These are phyloP conservation scores for Kalmusia sp. DNA, from an alignment of 2,329 filamentous ascomycete genomes.

Conservation along the genomic window DNA sequence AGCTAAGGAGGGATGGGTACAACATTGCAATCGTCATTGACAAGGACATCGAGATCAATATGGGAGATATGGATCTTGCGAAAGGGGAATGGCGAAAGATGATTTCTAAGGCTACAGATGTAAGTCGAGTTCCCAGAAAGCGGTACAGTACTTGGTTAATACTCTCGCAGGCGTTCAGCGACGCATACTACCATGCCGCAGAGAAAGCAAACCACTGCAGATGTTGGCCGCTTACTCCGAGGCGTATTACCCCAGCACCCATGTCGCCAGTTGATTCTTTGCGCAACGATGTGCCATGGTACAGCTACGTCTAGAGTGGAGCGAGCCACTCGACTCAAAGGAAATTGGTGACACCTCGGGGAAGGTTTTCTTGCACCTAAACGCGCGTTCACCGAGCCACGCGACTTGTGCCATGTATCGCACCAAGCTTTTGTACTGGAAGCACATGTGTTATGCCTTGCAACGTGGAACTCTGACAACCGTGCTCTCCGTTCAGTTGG, in stretches of 20 bases:
- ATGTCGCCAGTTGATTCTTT: too few relatives aligned
- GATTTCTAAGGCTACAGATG: neutral
- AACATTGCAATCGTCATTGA: neutral
- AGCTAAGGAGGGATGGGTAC: slow-evolving; percentile 1
- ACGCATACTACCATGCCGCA: neutral
- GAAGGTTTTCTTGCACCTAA: too few relatives aligned
- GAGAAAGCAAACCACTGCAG: neutral
- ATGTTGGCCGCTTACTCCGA: neutral
- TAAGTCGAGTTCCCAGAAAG: neutral
- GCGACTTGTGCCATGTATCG: too few relatives aligned
- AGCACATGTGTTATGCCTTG: too few relatives aligned
- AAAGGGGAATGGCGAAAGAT: neutral
- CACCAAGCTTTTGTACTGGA: too few relatives aligned
- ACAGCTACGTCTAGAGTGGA: too few relatives aligned
- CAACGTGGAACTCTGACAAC: too few relatives aligned
- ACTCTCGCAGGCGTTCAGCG: neutral
- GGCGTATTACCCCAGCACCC: neutral
- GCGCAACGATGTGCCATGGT: too few relatives aligned
- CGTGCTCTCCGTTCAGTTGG: too few relatives aligned
- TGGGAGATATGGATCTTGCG: neutral
- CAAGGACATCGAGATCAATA: neutral
- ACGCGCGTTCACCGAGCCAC: too few relatives aligned
- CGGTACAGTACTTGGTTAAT: neutral
- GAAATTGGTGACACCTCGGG: too few relatives aligned
- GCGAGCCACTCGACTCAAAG: too few relatives aligned